Conservation (phyloP, 73 alveolate genomes). For the Stentor roeselii region DNA sequence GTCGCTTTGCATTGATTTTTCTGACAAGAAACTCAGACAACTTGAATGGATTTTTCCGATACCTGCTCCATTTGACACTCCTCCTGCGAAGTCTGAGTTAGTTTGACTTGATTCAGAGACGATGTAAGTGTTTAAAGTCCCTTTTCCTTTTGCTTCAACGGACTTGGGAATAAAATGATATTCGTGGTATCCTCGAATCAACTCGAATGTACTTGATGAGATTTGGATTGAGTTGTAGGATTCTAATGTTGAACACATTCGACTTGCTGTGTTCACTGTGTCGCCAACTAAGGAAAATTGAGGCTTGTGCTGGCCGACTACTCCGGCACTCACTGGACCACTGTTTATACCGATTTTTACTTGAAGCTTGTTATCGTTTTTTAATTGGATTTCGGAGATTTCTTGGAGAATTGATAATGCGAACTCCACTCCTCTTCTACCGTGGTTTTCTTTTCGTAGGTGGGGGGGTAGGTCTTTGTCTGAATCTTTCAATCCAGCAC, state of each 20-base stretch:
- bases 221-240: neutral
- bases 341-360: constrained; percentile 96
- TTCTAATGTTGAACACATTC: constrained; percentile 89
- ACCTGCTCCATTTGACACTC: neutral
- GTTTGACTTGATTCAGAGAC: neutral
- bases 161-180: neutral
- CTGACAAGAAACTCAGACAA: neutral
- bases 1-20: neutral
- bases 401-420: constrained; percentile 4
- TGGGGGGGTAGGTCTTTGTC: constrained; percentile 43
- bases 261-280: constrained; percentile 97
- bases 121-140: neutral
- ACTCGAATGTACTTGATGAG: neutral
- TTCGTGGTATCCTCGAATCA: neutral
- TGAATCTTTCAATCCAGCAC: constrained; percentile 76
- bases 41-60: neutral
- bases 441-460: constrained; percentile 30
- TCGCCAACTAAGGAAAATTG: constrained; percentile 97
- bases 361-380: neutral
- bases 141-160: constrained; percentile 32
- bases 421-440: constrained; percentile 11
- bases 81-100: neutral
- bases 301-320: constrained; percentile 97
- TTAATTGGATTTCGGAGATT: neutral
- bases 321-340: constrained; percentile 98